Evolutionary conservation across 2,329 filamentous ascomycete genomes (phyloP), one percentile per base, ranked within the genome.

Genomic region (Escovopsis sp.): DNA sequence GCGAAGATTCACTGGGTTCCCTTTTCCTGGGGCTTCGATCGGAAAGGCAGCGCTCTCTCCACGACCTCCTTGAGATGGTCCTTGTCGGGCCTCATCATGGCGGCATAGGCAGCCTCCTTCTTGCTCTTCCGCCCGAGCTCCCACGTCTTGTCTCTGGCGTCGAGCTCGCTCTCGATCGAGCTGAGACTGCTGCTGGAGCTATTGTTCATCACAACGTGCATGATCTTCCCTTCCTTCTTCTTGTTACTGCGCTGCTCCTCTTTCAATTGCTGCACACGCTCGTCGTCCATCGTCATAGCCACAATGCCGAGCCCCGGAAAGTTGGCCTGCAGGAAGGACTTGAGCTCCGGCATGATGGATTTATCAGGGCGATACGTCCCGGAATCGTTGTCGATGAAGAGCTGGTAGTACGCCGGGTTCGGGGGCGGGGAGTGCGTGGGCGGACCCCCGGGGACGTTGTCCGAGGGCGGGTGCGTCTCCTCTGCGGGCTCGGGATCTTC

Each of bases 311-410:
- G 60, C 0, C 83, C 85, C 0, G 83, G 82, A 25, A 94, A 75
- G 44, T 88, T 85, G 17, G 55, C 56, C 23, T 76, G 61, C 2
- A 96, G 58, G 50, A 85, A 93, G 10, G 63, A 50, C 35, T 78
- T 75, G 2, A 96, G 64, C 1, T 76, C 53, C 0, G 82, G 81
- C 2, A 96, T 68, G 9, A 83, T 66, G 10, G 76, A 68, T 37
- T 80, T 79, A 50, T 92, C 85, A 0, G 88, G 88, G 0, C 88
- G 73, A 55, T 96, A 96, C 0, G 88, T 96, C 10, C 88, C 88
- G 36, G 78, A 85, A 56, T 94, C 88, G 49, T 96, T 96, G 62
- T 96, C 88, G 50, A 96, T 94, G 43, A 90, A 65, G 8, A 96
- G 70, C 52, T 93, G 80, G 54, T 94, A 96, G 51, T 67, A 65